Percentiles rank a stretch among this genome's conserved stretches.
These are phyloP conservation scores for Lactifluus echinatus DNA, from an alignment of 768 basidiomycete genomes.

Conservation along the genomic window DNA sequence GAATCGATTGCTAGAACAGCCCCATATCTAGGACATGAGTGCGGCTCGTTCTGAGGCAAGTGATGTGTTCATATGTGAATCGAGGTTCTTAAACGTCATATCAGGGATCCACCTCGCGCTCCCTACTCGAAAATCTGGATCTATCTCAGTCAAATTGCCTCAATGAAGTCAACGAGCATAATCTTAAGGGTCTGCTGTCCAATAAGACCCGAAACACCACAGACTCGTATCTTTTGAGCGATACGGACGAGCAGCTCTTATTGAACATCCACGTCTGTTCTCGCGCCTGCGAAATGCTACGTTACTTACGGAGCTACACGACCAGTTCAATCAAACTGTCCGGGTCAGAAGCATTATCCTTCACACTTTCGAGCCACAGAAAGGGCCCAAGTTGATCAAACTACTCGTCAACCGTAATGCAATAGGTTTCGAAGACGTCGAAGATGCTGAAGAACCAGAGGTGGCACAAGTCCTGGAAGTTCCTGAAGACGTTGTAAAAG, in stretches of 20 bases:
- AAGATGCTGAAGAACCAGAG: conserved; percentile 39
- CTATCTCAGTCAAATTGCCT: conserved; percentile 54
- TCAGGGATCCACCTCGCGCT: conserved; percentile 1
- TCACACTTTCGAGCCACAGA: conserved; percentile 29
- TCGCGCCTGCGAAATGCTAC: background rate
- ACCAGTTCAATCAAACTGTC: conserved; percentile 62
- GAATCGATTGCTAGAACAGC: background rate
- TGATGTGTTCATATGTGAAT: background rate
- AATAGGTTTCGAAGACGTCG: conserved; percentile 60
- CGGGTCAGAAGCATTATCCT: conserved; percentile 53
- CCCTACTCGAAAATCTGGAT: conserved; percentile 17
- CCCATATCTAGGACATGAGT: conserved; percentile 3
- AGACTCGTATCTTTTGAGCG: conserved; percentile 47
- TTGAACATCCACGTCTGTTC: conserved; percentile 53
- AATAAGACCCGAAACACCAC: conserved; percentile 38
- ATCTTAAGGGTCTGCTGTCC: conserved; percentile 43
- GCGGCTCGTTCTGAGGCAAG: conserved; percentile 10
- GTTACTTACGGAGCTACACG: background rate
- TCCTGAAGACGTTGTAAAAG: conserved; percentile 37
- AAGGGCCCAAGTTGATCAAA: conserved; percentile 56
- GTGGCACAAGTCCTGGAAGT: conserved; percentile 53
- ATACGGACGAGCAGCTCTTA: conserved; percentile 66
- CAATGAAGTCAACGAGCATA: conserved; percentile 50
- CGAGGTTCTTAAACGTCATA: background rate
- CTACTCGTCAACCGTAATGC: conserved; percentile 51